Evolutionary conservation across 176 grass and related monocot species (phyloP).

Genomic region (Phoenix dactylifera): DNA sequence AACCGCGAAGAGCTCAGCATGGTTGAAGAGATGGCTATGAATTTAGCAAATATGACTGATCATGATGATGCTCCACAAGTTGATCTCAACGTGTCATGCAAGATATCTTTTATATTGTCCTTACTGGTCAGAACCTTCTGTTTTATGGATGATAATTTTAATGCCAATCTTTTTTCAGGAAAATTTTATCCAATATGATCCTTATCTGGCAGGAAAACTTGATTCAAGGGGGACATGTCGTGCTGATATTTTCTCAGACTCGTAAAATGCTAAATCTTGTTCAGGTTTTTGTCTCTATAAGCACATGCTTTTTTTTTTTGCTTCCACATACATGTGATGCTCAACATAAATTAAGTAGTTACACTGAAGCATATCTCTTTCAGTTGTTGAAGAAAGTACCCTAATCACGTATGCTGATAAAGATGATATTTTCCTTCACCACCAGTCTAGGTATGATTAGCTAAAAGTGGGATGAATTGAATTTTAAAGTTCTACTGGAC

Average conservation of each 20-base stretch:
- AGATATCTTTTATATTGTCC: slow-evolving; percentile 76
- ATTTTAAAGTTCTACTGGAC: no score
- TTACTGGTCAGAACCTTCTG: slow-evolving; percentile 53
- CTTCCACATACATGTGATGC: no score
- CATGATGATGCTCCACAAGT: slow-evolving; percentile 36
- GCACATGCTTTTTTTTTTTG: no score
- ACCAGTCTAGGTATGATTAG: no score
- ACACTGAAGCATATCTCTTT: no score
- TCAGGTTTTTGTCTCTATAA: slow-evolving; percentile 29
- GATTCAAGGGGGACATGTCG: slow-evolving; percentile 55
- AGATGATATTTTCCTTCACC: no score
- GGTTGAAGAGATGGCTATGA: slow-evolving; percentile 75
- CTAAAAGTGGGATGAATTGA: no score
- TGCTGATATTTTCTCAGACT: slow-evolving; percentile 82
- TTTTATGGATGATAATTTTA: neutral
- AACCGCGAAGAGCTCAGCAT: slow-evolving; percentile 59
- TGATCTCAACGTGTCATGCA: slow-evolving; percentile 77
- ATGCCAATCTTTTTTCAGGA: no score
- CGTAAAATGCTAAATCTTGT: slow-evolving; percentile 87
- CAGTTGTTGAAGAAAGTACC: no score
- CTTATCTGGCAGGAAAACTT: slow-evolving; percentile 55
- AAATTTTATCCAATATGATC: neutral
- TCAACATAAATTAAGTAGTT: no score
- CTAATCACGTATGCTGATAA: no score
- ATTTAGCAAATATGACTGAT: slow-evolving; percentile 59